A percentile compares a stretch with the other conserved stretches of the same genome.
These are phyloP conservation scores for Parasitella parasitica DNA, from an alignment of 371 early-diverging fungal species.

Conservation along the genomic window DNA sequence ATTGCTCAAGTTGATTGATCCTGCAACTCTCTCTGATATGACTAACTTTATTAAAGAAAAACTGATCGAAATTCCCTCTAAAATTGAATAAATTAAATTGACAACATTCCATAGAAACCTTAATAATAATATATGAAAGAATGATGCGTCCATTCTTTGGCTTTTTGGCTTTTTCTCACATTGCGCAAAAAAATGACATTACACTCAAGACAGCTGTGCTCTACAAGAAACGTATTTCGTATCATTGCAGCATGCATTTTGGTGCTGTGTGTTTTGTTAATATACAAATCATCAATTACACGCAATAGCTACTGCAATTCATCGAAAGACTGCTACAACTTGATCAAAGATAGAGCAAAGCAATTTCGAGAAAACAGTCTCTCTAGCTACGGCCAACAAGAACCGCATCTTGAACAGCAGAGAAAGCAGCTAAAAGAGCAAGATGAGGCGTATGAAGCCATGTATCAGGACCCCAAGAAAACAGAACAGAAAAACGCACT, in stretches of 20 bases:
- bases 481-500: not conserved
- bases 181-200: not conserved
- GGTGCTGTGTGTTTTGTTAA: not conserved
- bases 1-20: constrained; percentile 25
- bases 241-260: not conserved
- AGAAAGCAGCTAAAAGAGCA: constrained; percentile 1
- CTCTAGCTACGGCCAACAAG: not conserved
- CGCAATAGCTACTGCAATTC: constrained; percentile 13
- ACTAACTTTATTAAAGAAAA: constrained; percentile 1
- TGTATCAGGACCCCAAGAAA: not conserved
- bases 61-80: constrained; percentile 2
- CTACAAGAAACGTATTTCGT: constrained; percentile 12
- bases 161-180: not conserved
- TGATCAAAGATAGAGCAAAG: constrained; percentile 19
- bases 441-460: constrained; percentile 7
- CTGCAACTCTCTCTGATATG: constrained; percentile 12
- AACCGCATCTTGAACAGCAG: constrained; percentile 2
- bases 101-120: not conserved
- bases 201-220: constrained; percentile 10
- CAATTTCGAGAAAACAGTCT: constrained; percentile 1
- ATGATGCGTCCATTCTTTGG: not conserved
- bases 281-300: not conserved
- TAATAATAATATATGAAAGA: not conserved
- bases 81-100: not conserved
- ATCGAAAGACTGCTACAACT: constrained; percentile 25